These are phyloP conservation scores for Aspergillus haitiensis DNA, from an alignment of 495 filamentous ascomycete genomes.

Conservation along the genomic window DNA sequence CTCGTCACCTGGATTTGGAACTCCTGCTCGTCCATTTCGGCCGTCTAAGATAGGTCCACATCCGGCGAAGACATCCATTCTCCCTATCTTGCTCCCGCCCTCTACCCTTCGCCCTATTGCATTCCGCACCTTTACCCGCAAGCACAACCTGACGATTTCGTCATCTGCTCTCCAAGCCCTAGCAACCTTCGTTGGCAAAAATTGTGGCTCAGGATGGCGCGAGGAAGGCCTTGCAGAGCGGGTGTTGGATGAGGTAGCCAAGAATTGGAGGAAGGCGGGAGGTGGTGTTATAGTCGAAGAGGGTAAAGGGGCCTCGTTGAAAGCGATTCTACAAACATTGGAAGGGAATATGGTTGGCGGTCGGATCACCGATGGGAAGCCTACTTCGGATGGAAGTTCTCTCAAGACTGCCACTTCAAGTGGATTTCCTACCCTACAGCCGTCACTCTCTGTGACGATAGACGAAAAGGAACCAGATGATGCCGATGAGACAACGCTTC, in stretches of 20 bases:
- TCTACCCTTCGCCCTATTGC: conserved; percentile 85
- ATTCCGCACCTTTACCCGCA: conserved; percentile 95
- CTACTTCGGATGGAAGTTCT: conserved; percentile 24
- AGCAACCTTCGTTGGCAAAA: conserved; percentile 83
- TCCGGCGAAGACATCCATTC: conserved; percentile 66
- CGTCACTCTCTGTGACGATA: conserved; percentile 12
- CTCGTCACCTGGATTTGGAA: conserved; percentile 86
- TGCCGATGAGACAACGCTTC: conserved; percentile 52
- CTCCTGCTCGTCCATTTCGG: conserved; percentile 70
- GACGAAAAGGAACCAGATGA: conserved; percentile 63
- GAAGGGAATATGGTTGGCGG: conserved; percentile 85
- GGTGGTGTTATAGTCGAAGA: conserved; percentile 89
- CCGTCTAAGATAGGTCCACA: conserved; percentile 44
- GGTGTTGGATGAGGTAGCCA: conserved; percentile 87
- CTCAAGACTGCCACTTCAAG: conserved; percentile 18
- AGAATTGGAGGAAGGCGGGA: conserved; percentile 79
- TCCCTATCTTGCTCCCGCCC: conserved; percentile 85
- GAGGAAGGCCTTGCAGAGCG: conserved; percentile 91
- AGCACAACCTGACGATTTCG: conserved; percentile 91
- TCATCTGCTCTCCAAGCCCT: conserved; percentile 81
- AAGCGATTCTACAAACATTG: conserved; percentile 74
- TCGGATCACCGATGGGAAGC: conserved; percentile 51
- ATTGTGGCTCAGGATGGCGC: conserved; percentile 95
- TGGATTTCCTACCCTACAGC: conserved; percentile 23
- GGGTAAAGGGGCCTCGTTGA: conserved; percentile 68